These are phyloP conservation scores for Phlebiopsis gigantea DNA, from an alignment of 768 basidiomycete species.

Conservation along the genomic window DNA sequence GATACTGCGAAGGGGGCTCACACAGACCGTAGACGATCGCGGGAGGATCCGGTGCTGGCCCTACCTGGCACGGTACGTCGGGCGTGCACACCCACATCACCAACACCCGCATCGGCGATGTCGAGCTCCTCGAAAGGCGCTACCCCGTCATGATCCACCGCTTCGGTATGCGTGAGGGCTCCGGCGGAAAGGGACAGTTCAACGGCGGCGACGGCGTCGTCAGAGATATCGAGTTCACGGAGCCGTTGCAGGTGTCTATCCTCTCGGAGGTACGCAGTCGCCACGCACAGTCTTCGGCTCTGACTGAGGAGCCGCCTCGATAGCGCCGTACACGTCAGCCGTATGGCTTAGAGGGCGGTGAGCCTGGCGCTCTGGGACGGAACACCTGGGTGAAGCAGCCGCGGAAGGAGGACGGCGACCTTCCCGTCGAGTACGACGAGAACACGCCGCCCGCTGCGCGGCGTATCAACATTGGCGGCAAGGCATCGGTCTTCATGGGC, in stretches of 20 bases:
- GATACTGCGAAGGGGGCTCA: neutral
- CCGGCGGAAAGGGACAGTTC: constrained; percentile 68
- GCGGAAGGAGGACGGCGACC: constrained; percentile 63
- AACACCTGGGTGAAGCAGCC: constrained; percentile 86
- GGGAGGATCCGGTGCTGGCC: constrained; percentile 89
- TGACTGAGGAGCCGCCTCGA: neutral
- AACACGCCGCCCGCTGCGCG: constrained; percentile 32
- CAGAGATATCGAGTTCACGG: constrained; percentile 77
- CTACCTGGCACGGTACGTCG: constrained; percentile 85
- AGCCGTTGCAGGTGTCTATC: constrained; percentile 82
- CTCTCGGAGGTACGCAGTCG: constrained; percentile 64
- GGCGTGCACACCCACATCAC: constrained; percentile 94
- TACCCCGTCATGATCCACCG: constrained; percentile 88
- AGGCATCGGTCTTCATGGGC: constrained; percentile 83
- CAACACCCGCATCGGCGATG: constrained; percentile 88
- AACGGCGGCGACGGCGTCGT: constrained; percentile 81
- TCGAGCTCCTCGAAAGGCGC: constrained; percentile 89
- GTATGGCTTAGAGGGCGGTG: constrained; percentile 82
- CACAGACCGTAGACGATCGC: constrained; percentile 70
- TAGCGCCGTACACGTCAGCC: constrained; percentile 83
- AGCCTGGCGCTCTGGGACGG: constrained; percentile 60
- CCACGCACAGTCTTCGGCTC: neutral
- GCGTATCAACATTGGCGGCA: constrained; percentile 84
- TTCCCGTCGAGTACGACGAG: constrained; percentile 32
- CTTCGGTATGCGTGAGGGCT: constrained; percentile 69